Conservation (phyloP, 352 stramenopile genomes). For the Phytophthora meadii region DNA sequence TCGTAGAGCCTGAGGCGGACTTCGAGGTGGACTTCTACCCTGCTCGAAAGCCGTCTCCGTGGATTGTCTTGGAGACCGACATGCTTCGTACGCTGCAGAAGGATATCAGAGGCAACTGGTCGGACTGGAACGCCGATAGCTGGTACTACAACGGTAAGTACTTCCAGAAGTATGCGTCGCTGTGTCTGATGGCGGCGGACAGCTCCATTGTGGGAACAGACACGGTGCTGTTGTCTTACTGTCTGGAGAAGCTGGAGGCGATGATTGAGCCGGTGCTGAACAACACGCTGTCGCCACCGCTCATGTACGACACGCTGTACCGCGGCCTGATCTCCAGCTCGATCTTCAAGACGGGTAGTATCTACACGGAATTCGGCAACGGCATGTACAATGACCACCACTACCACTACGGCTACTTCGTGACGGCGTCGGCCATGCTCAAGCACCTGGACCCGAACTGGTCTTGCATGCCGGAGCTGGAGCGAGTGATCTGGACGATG, state of each 20-base stretch:
- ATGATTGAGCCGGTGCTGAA: slow-evolving; percentile 65
- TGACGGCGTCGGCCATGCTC: slow-evolving; percentile 68
- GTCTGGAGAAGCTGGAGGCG: slow-evolving; percentile 63
- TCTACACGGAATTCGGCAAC: slow-evolving; percentile 79
- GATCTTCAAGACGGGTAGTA: slow-evolving; percentile 53
- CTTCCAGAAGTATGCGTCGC: slow-evolving; percentile 82
- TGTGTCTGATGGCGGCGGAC: slow-evolving; percentile 76
- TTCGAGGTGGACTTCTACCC: slow-evolving; percentile 66
- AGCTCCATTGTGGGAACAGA: slow-evolving; percentile 51
- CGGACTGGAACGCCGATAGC: slow-evolving; percentile 43
- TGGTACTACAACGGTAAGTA: slow-evolving; percentile 86
- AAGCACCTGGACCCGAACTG: slow-evolving; percentile 70
- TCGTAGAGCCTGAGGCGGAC: slow-evolving; percentile 57
- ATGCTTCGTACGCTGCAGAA: slow-evolving; percentile 48
- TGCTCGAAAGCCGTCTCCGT: slow-evolving; percentile 34
- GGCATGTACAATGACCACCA: slow-evolving; percentile 87
- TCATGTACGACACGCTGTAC: slow-evolving; percentile 79
- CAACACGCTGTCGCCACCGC: slow-evolving; percentile 54
- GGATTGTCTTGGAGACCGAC: slow-evolving; percentile 49
- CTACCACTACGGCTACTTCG: slow-evolving; percentile 85
- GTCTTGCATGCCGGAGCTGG: slow-evolving; percentile 57
- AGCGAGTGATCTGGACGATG: slow-evolving; percentile 69
- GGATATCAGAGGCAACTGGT: slow-evolving; percentile 68
- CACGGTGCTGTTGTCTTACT: slow-evolving; percentile 51
- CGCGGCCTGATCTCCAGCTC: slow-evolving; percentile 54